Percentiles rank a stretch among this genome's conserved stretches.
Conservation (phyloP, 1,139 yeast genomes). For the Yamadazyma taylorii region DNA sequence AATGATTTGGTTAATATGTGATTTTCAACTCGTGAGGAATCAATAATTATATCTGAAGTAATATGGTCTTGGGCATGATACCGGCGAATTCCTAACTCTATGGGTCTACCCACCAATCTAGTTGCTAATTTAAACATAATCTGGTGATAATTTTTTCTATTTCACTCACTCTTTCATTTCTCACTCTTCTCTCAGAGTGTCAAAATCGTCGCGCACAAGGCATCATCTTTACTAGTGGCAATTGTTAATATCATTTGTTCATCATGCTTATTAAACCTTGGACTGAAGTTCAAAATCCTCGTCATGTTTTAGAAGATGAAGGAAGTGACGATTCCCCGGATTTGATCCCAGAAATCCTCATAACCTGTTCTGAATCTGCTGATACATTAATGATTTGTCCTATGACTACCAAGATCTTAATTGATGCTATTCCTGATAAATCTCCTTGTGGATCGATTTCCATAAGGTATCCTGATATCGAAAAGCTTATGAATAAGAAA, state of each 20-base stretch:
- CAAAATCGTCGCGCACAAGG: no score
- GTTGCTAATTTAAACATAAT: neutral
- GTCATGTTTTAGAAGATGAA: constrained; percentile 54
- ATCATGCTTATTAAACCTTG: constrained; percentile 52
- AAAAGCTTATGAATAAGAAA: constrained; percentile 7
- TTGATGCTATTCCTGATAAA: constrained; percentile 20
- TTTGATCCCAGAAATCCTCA: constrained; percentile 19
- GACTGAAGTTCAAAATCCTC: constrained; percentile 51
- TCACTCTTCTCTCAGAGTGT: no score
- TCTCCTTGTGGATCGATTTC: constrained; percentile 22
- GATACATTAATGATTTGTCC: constrained; percentile 30
- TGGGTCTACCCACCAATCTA: neutral
- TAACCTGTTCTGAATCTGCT: constrained; percentile 9
- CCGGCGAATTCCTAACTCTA: neutral
- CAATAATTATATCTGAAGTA: constrained; percentile 31
- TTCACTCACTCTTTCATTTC: no score
- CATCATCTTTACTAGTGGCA: constrained; percentile 3
- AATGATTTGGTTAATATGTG: constrained; percentile 36
- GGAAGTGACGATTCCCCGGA: constrained; percentile 22
- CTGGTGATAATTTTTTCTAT: neutral
- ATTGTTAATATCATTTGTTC: constrained; percentile 9
- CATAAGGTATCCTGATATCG: constrained; percentile 24
- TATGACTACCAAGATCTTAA: constrained; percentile 24
- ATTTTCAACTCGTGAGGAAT: constrained; percentile 31
- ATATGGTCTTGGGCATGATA: constrained; percentile 43